Evolutionary conservation across 768 basidiomycete species (phyloP), one percentile per base, ranked within the genome.

Genomic region (Suillus subluteus): DNA sequence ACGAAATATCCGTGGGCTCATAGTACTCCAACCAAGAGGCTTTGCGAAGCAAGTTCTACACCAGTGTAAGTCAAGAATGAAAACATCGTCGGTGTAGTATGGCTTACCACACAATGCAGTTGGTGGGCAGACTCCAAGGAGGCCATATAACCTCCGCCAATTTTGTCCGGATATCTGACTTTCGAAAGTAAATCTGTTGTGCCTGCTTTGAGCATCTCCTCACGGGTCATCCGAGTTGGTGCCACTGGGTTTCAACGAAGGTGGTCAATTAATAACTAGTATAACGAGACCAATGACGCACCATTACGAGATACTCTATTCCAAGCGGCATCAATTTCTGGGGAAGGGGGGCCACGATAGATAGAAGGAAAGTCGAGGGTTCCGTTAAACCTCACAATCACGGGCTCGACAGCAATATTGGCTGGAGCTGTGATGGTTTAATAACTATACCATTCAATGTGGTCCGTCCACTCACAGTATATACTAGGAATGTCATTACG

Each of bases 291-390:
- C n/a, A 62, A n/a, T 4, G 8, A 26, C 35, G 12, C 21, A 68
- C 67, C 44, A 23, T 68, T 44, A 15, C 52, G 62, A 21, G 58
- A 30, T 21, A 68, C 54, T 32, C 65, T 32, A 26, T 44, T 21
- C 67, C 67, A 68, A 44, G 65, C 67, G 16, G 50, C 62, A 48
- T 70, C 69, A 13, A 70, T 65, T 26, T 68, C 69, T 15, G 65
- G 30, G 18, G 55, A 35, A 11, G 69, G 69, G 12, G 61, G 26
- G 7, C 68, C 67, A 30, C 67, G 67, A 56, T 64, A 69, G 12
- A 62, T 54, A 12, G 63, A 68, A 26, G 43, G 61, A 50, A 52
- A 62, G 41, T 65, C 30, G n/a, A 69, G 54, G 32, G 21, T 23
- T 21, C 62, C 68, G 44, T 65, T 69, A 30, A 62, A 65, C 44